These are phyloP conservation scores for Cucumis cinereus DNA, from an alignment of 306 rosid genomes.

Conservation along the genomic window DNA sequence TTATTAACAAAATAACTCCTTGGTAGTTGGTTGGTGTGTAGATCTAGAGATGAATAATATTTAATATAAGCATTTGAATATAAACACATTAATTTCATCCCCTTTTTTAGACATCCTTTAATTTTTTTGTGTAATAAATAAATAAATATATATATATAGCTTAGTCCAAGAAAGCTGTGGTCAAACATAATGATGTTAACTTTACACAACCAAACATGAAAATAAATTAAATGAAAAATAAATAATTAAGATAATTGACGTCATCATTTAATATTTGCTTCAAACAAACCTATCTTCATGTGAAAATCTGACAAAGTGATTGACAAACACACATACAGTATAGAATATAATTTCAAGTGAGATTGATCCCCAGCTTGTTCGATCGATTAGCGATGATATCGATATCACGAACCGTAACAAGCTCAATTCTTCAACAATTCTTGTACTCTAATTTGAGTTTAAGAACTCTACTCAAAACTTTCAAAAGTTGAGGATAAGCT, in stretches of 20 bases:
- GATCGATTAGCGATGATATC: background rate
- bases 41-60: background rate
- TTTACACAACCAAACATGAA: background rate
- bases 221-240: background rate
- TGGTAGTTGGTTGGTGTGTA: background rate
- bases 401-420: background rate
- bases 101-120: background rate
- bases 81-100: background rate
- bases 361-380: background rate
- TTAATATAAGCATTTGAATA: background rate
- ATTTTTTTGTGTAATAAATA: background rate
- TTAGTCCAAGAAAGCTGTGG: background rate
- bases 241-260: background rate
- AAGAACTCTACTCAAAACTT: conserved; percentile 13
- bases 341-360: too few relatives aligned
- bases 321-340: background rate
- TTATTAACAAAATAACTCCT: background rate
- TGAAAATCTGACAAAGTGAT: background rate
- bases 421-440: background rate
- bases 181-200: background rate
- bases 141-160: background rate
- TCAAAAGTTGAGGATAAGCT: conserved; percentile 21
- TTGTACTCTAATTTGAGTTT: background rate
- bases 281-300: too few relatives aligned
- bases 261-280: background rate